Evolutionary conservation across 371 early-diverging fungal genomes (phyloP).

Genomic region (Mortierella sp.): DNA sequence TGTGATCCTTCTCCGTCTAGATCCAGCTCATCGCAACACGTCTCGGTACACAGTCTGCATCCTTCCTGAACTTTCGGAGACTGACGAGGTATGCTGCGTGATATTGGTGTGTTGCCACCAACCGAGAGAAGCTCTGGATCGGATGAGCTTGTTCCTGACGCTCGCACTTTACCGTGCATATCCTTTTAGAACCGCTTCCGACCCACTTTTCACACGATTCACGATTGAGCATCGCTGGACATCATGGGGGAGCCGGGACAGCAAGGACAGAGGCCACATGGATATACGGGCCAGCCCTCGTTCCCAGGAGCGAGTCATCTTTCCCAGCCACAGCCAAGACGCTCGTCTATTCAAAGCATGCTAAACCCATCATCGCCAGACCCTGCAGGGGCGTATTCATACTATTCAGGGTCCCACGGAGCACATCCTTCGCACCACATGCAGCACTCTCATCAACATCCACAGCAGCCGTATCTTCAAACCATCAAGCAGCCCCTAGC

Average conservation of each 20-base stretch:
- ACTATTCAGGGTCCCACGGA: slow-evolving; percentile 17
- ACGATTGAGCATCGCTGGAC: too few species aligned
- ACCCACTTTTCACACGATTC: not conserved
- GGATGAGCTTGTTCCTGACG: too few species aligned
- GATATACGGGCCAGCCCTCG: slow-evolving; percentile 10
- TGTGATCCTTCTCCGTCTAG: too few species aligned
- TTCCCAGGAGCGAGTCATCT: slow-evolving; percentile 15
- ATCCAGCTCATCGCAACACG: too few species aligned
- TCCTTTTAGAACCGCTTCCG: too few species aligned
- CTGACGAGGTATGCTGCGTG: too few species aligned
- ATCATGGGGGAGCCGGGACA: slow-evolving; percentile 40
- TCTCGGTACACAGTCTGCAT: too few species aligned
- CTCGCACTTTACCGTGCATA: too few species aligned
- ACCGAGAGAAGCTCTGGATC: too few species aligned
- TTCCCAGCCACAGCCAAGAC: slow-evolving; percentile 28
- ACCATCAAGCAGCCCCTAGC: slow-evolving; percentile 20
- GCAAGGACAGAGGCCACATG: slow-evolving; percentile 27
- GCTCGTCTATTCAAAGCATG: slow-evolving; percentile 50
- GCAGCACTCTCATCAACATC: slow-evolving; percentile 18
- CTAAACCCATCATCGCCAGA: slow-evolving; percentile 47
- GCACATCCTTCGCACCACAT: slow-evolving; percentile 9
- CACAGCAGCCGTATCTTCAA: slow-evolving; percentile 27
- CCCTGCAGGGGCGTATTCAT: slow-evolving; percentile 21
- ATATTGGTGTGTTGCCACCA: too few species aligned
- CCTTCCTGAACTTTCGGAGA: too few species aligned